Base-by-base conservation (phyloP, 192 early-diverging fungal genomes). In the Fimicolochytrium jonesii region DNA sequence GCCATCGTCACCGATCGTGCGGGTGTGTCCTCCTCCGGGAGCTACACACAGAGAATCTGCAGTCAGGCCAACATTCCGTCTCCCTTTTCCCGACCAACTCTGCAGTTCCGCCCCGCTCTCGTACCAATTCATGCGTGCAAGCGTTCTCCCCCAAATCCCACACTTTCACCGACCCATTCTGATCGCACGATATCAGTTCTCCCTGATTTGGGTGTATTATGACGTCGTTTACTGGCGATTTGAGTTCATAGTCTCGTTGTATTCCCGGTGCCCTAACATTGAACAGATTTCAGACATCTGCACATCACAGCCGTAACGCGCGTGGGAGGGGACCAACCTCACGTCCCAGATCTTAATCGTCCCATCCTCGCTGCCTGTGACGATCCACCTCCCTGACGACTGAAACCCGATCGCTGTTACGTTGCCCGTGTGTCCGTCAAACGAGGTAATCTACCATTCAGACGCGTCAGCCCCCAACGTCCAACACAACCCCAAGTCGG, bases 1-100 rank as follows among this genome's bases (percentile, higher is more conserved):
- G 90, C 88, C 43, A 94, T 88, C 4, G 87, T 88, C 0, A 94
- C 90, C 0, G 87, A 89, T 22, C 89, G 80, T 31, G 88, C 76
- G 1, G 92, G 86, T 0, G 86, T 83, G 59, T 89, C 92, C 69
- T 92, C 90, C 46, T 91, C 87, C 72, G 65, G 89, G 76, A 67
- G 77, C 85, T 15, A 76, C 17, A n/a, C n/a, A n/a, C n/a, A n/a
- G n/a, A n/a, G n/a, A n/a, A n/a, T n/a, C n/a, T n/a, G n/a, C n/a
- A n/a, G n/a, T n/a, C n/a, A n/a, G n/a, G n/a, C n/a, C n/a, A n/a
- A n/a, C n/a, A n/a, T n/a, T n/a, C n/a, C n/a, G n/a, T n/a, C n/a
- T n/a, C n/a, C n/a, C n/a, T n/a, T n/a, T n/a, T n/a, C n/a, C n/a
- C n/a, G n/a, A n/a, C n/a, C n/a, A n/a, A n/a, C n/a, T n/a, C n/a